Base-by-base conservation (phyloP, 1,284 basidiomycete genomes). In the Pascua guehoae region DNA sequence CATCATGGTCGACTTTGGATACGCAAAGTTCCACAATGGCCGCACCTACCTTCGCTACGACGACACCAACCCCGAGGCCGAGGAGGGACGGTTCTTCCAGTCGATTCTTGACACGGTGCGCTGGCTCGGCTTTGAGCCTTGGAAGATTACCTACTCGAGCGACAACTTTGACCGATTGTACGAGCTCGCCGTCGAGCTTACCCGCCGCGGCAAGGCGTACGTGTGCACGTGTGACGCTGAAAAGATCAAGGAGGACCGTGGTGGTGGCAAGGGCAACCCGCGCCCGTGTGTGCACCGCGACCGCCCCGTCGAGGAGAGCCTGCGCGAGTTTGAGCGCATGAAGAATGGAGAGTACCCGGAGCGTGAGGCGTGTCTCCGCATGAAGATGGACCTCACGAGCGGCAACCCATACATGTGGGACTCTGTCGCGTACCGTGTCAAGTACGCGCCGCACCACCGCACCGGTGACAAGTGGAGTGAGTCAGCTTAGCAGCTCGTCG, bases 391-490 rank as follows among this genome's bases (percentile, higher is more conserved):
- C 73, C 79, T 98, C 41, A 82, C 85, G 52, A 89, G 91, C 60
- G 89, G 89, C 12, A 99, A 98, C 78, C 95, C 96, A 24, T 93
- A 95, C 79, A 98, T 99, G 95, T 99, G 96, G 96, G 96, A 99
- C 78, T 78, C 97, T 56, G 91, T 97, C 48, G 95, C 95, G 15
- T 99, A 98, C 75, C 87, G 96, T 40, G 91, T 98, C 45, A 83
- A 98, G 58, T 84, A 89, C 53, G 86, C 91, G 8, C 85, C 89
- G 42, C 96, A 99, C 77, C 95, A 98, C 74, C 86, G 96, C 37
- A 98, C 96, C 0, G 87, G 86, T 32, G 86, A 88, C 74, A 89
- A 88, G 68, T 99, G 96, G 96, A 90, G 66, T 32, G 24, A 32
- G 24, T 32, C 24, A 32, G 24, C 24, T 32, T 32, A 32, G 7